A percentile compares a stretch with the other conserved stretches of the same genome.
These are phyloP conservation scores for Mucor indicus DNA, from an alignment of 371 early-diverging fungal species.

Conservation along the genomic window DNA sequence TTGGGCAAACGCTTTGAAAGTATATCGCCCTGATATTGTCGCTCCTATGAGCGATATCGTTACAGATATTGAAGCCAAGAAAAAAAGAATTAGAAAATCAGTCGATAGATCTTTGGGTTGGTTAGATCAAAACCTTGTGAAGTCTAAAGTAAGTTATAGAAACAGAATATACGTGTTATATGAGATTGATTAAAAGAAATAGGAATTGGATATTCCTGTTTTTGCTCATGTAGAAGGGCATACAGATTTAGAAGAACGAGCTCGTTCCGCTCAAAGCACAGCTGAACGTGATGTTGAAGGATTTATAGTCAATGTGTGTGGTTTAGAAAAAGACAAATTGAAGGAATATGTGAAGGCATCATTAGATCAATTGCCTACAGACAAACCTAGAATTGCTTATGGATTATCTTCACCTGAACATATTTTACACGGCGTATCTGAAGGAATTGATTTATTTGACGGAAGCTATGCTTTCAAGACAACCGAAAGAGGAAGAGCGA, in stretches of 20 bases:
- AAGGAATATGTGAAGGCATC: slow-evolving; percentile 30
- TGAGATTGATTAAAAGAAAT: not conserved
- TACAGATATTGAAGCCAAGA: slow-evolving; percentile 46
- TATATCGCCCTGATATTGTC: slow-evolving; percentile 55
- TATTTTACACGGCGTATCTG: slow-evolving; percentile 55
- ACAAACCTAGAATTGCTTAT: slow-evolving; percentile 49
- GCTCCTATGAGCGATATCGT: slow-evolving; percentile 45
- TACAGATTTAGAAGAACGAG: slow-evolving; percentile 52
- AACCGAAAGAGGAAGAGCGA: slow-evolving; percentile 45
- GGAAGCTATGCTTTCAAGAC: slow-evolving; percentile 49
- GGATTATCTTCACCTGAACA: slow-evolving; percentile 52
- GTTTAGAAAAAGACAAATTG: slow-evolving; percentile 17
- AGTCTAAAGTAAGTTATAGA: slow-evolving; percentile 30
- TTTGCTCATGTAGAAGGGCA: slow-evolving; percentile 61
- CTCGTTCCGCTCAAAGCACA: slow-evolving; percentile 53
- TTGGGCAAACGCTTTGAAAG: slow-evolving; percentile 46
- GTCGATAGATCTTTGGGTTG: slow-evolving; percentile 68
- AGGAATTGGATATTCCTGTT: slow-evolving; percentile 35
- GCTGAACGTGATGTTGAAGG: slow-evolving; percentile 55
- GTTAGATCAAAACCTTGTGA: slow-evolving; percentile 37
- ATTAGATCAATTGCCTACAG: slow-evolving; percentile 29
- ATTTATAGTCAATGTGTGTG: slow-evolving; percentile 42
- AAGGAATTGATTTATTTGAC: slow-evolving; percentile 77
- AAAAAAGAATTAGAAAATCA: slow-evolving; percentile 63
- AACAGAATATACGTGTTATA: slow-evolving; percentile 1